A percentile compares a stretch with the other conserved stretches of the same genome.
These are phyloP conservation scores for Suhomyces chickasaworum DNA, from an alignment of 1,139 yeast genomes.

Conservation along the genomic window DNA sequence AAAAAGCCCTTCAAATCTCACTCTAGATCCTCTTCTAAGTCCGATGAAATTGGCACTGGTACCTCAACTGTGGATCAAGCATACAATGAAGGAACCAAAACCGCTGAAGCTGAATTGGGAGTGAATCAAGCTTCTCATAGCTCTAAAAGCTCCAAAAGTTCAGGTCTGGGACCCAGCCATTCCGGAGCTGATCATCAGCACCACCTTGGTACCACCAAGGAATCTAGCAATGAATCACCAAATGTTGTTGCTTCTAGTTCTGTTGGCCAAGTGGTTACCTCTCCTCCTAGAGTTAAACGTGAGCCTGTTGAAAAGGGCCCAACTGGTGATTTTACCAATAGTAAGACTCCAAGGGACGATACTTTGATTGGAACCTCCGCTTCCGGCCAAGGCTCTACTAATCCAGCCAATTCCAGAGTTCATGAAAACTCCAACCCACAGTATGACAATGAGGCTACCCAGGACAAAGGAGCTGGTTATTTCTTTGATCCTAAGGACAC, in stretches of 20 bases:
- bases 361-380: constrained; percentile 21
- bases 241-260: constrained; percentile 22
- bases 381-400: constrained; percentile 1
- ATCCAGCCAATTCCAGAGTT: constrained; percentile 1
- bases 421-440: constrained; percentile 27
- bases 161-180: not conserved
- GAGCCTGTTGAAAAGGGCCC: constrained; percentile 31
- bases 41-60: constrained; percentile 3
- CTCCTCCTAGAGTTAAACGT: constrained; percentile 35
- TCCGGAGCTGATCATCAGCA: not conserved
- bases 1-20: constrained; percentile 33
- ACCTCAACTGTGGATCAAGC: constrained; percentile 2
- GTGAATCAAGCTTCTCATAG: not conserved
- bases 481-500: constrained; percentile 42
- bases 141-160: not conserved
- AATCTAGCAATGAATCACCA: not conserved
- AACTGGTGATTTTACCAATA: constrained; percentile 39
- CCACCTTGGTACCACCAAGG: too few species aligned
- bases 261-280: constrained; percentile 34
- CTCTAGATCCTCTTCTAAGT: constrained; percentile 22
- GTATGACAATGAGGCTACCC: constrained; percentile 34
- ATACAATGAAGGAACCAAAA: constrained; percentile 7
- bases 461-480: constrained; percentile 33
- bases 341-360: constrained; percentile 34
- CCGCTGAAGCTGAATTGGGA: not conserved